phyloP scores from a whole-genome alignment of 345 rosid genomes.

The Lepidium didymum region DNA sequence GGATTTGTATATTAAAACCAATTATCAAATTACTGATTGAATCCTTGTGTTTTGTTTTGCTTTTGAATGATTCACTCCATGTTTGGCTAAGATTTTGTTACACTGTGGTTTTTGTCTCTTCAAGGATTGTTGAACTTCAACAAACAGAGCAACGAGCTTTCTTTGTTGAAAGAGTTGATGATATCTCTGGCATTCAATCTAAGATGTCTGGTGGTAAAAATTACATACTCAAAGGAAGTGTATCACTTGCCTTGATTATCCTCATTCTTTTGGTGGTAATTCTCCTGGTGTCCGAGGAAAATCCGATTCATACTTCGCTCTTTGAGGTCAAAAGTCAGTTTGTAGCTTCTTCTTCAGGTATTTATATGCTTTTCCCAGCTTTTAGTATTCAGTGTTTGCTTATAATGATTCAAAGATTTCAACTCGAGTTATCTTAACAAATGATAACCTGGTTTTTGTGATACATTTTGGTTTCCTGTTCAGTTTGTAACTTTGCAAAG shows the following conservation, averaged over 20 bases:
- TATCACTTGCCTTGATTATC: conserved; percentile 23
- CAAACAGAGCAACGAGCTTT: background rate
- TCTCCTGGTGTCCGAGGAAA: conserved; percentile 14
- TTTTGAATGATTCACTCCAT: background rate
- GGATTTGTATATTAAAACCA: background rate
- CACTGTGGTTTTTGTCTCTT: background rate
- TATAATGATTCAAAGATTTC: background rate
- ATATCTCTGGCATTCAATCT: conserved; percentile 4
- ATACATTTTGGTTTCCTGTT: background rate
- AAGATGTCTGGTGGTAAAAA: conserved; percentile 17
- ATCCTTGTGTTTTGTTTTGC: background rate
- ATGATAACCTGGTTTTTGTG: background rate
- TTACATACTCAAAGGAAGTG: conserved; percentile 23
- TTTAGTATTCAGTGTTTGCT: background rate
- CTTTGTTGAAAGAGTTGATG: conserved; percentile 6
- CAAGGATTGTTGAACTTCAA: conserved; percentile 17
- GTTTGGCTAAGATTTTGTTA: background rate
- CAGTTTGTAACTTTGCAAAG: conserved; percentile 64
- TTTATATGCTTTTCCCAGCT: background rate
- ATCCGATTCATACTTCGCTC: conserved; percentile 11
- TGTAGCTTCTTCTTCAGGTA: conserved; percentile 30
- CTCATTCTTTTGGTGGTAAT: conserved; percentile 9
- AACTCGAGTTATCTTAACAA: background rate
- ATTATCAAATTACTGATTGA: background rate
- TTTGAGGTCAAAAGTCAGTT: conserved; percentile 20